phyloP scores from a whole-genome alignment of 441 rosid genomes.

The Pelargonium fulgidum region DNA sequence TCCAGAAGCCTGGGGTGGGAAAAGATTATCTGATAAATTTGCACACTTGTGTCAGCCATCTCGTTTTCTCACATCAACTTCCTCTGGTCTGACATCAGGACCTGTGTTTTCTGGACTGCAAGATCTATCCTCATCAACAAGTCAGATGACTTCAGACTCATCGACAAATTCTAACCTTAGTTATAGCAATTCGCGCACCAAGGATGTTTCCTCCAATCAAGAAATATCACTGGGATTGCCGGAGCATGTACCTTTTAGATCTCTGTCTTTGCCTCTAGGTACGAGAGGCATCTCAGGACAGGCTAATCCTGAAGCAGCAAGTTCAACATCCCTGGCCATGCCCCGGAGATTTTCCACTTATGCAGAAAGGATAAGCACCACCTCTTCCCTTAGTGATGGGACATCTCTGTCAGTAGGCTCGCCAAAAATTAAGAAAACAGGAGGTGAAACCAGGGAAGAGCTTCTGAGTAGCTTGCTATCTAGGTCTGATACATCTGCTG shows the following conservation, averaged over 20 bases:
- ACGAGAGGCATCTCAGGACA: conserved; percentile 39
- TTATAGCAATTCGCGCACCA: conserved; percentile 17
- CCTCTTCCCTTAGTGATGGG: conserved; percentile 71
- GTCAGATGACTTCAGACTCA: conserved; percentile 5
- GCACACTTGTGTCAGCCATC: conserved; percentile 49
- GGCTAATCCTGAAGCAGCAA: conserved; percentile 44
- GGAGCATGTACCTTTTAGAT: conserved; percentile 48
- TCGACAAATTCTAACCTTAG: not conserved
- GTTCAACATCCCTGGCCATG: conserved; percentile 40
- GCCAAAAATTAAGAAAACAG: conserved; percentile 87
- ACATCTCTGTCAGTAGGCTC: conserved; percentile 48
- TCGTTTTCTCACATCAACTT: conserved; percentile 45
- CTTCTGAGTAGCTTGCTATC: conserved; percentile 49
- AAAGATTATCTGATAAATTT: conserved; percentile 59
- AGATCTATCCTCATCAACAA: conserved; percentile 48
- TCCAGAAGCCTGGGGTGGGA: conserved; percentile 99
- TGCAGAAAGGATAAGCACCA: conserved; percentile 81
- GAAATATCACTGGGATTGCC: conserved; percentile 48
- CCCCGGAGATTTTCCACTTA: conserved; percentile 64
- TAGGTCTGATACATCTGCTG: conserved; percentile 48
- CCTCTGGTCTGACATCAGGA: conserved; percentile 52
- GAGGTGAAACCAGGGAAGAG: conserved; percentile 77
- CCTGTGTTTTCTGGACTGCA: conserved; percentile 56
- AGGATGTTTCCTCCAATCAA: conserved; percentile 43
- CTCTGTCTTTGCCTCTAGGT: conserved; percentile 38